Percentiles rank a stretch among this genome's conserved stretches.
These are phyloP conservation scores for Vigna radiata DNA, from an alignment of 306 rosid species.

Conservation along the genomic window DNA sequence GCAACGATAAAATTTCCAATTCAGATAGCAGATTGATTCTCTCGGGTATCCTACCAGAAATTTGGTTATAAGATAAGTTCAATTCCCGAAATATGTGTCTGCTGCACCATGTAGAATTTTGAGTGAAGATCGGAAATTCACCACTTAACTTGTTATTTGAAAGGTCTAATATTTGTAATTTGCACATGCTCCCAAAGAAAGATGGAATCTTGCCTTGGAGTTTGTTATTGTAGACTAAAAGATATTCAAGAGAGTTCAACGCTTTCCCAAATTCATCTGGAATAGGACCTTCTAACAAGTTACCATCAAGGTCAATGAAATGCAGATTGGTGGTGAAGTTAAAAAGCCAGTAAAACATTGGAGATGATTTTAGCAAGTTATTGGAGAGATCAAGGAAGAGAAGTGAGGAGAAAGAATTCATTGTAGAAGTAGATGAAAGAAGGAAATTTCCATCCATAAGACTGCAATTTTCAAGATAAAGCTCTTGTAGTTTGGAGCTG, in stretches of 20 bases:
- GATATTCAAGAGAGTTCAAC: not conserved
- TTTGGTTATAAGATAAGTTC: not conserved
- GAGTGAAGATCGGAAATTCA: not conserved
- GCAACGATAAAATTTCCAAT: not conserved
- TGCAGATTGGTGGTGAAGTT: constrained; percentile 29
- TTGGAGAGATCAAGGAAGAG: not conserved
- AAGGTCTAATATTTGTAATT: not conserved
- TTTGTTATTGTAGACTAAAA: not conserved
- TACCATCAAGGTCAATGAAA: rapidly evolving
- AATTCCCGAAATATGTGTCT: not conserved
- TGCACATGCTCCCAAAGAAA: constrained; percentile 30
- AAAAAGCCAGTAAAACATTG: constrained; percentile 1
- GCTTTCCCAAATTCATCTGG: not conserved
- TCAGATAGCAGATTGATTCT: not conserved
- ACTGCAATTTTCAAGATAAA: not conserved
- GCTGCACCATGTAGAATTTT: not conserved
- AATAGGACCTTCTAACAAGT: not conserved
- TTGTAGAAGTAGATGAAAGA: not conserved
- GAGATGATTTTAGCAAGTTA: not conserved
- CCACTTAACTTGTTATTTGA: not conserved
- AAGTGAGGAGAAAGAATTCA: not conserved
- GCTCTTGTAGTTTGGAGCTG: not conserved
- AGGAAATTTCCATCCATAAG: not conserved
- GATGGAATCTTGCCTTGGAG: constrained; percentile 7
- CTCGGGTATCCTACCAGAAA: not conserved